Percentiles rank a stretch among this genome's conserved stretches.
Conservation (phyloP, 768 basidiomycete genomes). For the Trametes elegans region DNA sequence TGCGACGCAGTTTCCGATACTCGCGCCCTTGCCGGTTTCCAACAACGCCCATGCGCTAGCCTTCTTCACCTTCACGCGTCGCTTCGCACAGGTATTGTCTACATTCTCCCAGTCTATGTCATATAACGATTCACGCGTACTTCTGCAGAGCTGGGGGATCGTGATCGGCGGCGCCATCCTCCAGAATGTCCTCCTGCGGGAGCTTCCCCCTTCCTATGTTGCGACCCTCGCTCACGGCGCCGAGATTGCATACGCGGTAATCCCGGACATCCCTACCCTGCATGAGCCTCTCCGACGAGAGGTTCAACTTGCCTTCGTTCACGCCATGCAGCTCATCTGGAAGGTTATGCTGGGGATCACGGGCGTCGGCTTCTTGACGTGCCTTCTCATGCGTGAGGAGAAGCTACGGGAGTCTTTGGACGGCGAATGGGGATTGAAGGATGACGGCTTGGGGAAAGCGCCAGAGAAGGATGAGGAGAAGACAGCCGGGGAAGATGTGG, state of each 20-base stretch:
- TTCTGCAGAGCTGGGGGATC: constrained; percentile 37
- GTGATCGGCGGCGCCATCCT: constrained; percentile 35
- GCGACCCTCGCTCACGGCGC: constrained; percentile 24
- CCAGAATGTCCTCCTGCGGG: constrained; percentile 32
- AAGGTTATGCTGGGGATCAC: constrained; percentile 30
- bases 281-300: constrained; percentile 20
- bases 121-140: too few species aligned
- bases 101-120: not conserved
- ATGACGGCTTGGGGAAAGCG: too few species aligned
- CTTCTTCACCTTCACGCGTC: constrained; percentile 26
- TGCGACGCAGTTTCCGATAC: constrained; percentile 24
- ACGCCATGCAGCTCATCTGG: constrained; percentile 32
- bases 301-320: constrained; percentile 32
- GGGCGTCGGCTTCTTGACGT: constrained; percentile 27
- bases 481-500: too few species aligned
- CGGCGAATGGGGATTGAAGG: too few species aligned
- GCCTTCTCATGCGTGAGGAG: constrained; percentile 30
- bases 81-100: not conserved
- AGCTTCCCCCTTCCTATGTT: constrained; percentile 30
- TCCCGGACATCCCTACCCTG: constrained; percentile 31
- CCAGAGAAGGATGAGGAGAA: too few species aligned
- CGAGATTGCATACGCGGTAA: constrained; percentile 28
- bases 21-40: constrained; percentile 26
- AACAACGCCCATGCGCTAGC: constrained; percentile 32
- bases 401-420: too few species aligned